A percentile compares a stretch with the other conserved stretches of the same genome.
Conservation (phyloP, 1,139 yeast genomes). For the Komagataea norvegica region DNA sequence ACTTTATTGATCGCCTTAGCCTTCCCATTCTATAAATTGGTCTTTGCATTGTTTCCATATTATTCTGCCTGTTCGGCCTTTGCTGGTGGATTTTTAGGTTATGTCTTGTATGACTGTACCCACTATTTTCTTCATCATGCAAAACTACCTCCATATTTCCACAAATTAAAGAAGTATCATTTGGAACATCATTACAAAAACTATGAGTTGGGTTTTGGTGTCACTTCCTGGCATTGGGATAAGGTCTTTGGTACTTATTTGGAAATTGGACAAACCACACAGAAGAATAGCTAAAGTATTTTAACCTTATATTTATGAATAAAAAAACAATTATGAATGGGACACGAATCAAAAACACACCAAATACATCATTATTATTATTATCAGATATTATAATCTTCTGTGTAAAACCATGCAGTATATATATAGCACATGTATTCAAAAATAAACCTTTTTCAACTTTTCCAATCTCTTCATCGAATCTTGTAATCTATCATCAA, state of each 20-base stretch:
- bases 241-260: conserved; percentile 73
- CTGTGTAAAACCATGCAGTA: too few relatives aligned
- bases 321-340: neutral
- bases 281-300: conserved; percentile 12
- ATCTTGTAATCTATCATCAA: conserved; percentile 6
- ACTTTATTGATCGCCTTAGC: conserved; percentile 59
- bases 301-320: too few relatives aligned
- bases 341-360: neutral
- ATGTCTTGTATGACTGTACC: conserved; percentile 82
- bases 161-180: conserved; percentile 80
- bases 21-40: conserved; percentile 56
- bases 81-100: conserved; percentile 95
- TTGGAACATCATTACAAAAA: conserved; percentile 97
- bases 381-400: too few relatives aligned
- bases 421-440: neutral
- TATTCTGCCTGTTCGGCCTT: conserved; percentile 65
- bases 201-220: conserved; percentile 95
- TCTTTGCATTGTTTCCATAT: conserved; percentile 53
- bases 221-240: conserved; percentile 92
- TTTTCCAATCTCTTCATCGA: conserved; percentile 15
- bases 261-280: conserved; percentile 27
- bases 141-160: conserved; percentile 68
- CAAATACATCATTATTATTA: too few relatives aligned
- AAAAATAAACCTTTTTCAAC: conserved; percentile 17
- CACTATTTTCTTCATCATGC: conserved; percentile 90